Base-by-base conservation (phyloP, 192 early-diverging fungal species). In the Fimicolochytrium jonesii region DNA sequence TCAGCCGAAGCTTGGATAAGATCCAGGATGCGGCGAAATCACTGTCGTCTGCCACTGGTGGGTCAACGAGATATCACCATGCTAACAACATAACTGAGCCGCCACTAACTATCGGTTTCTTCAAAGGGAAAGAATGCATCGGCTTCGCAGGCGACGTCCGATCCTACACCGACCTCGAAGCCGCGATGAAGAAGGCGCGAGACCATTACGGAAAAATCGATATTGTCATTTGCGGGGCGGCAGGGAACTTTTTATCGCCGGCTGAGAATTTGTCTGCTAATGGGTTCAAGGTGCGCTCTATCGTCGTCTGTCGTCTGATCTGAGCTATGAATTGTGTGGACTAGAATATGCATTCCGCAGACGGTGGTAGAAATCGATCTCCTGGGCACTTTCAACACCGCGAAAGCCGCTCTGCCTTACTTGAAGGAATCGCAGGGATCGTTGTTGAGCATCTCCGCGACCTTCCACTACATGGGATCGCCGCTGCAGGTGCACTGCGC, bases 221-320 rank as follows among this genome's bases (percentile, higher is more conserved):
- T 69, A 84, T 85, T 36, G 64, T 87, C 39, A 73, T 86, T 44
- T 76, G 74, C 54, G 79, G 81, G 44, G 81, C 83, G 7, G 88
- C 89, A 13, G 89, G 89, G 23, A 91, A 91, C 71, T 91, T 91
- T 58, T 67, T 91, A 34, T 70, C 85, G 13, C 68, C 86, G 29
- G 82, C 79, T 29, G 80, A 86, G 44, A 61, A 77, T 28, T 69
- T 91, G 5, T 86, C 83, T 3, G 78, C 82, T 43, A 86, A 86
- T 58, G 89, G 84, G 25, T 91, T 90, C 79, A 78, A 78, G 22
- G 81, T 86, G 30, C 7, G 33, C 26, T 20, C 48, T 28, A 4
- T 15, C 30, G 15, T 22, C 15, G 23, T 23, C 4, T 15, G 23
- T 50, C 15, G 5, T 4, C 48, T 5, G 23, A 26, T n/a, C n/a